These are phyloP conservation scores for Thielaviopsis euricoi DNA, from an alignment of 2,329 filamentous ascomycete species.

Conservation along the genomic window DNA sequence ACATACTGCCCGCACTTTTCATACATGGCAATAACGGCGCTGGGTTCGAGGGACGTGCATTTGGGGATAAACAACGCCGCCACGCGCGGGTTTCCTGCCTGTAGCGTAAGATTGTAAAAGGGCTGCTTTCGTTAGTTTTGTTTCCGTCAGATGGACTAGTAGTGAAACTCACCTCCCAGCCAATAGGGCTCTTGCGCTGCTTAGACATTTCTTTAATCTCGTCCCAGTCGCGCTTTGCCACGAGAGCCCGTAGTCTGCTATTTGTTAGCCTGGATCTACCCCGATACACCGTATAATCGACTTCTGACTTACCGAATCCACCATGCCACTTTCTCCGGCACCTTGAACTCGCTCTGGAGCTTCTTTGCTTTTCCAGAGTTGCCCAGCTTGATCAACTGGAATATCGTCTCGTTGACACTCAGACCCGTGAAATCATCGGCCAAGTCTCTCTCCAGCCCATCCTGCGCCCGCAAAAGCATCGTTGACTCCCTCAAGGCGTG, in stretches of 20 bases:
- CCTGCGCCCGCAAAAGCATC: conserved; percentile 69
- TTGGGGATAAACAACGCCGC: conserved; percentile 77
- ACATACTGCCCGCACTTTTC: conserved; percentile 83
- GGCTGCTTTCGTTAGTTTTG: conserved; percentile 32
- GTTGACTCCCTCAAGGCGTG: conserved; percentile 64
- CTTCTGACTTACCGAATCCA: conserved; percentile 47
- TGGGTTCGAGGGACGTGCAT: conserved; percentile 52
- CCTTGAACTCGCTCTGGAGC: conserved; percentile 80
- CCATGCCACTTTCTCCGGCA: conserved; percentile 78
- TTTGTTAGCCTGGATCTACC: neutral
- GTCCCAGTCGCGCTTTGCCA: conserved; percentile 79
- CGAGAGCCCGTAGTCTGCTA: conserved; percentile 61
- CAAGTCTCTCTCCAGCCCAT: conserved; percentile 71
- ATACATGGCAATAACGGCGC: conserved; percentile 77
- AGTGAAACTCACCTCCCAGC: conserved; percentile 61
- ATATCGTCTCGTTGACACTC: conserved; percentile 81
- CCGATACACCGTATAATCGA: neutral
- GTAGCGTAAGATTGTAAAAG: conserved; percentile 78
- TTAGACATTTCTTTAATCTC: conserved; percentile 77
- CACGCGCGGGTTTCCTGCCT: conserved; percentile 77
- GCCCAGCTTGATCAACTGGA: conserved; percentile 67
- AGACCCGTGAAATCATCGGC: conserved; percentile 63
- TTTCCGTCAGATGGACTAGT: no score
- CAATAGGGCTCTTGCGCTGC: conserved; percentile 74
- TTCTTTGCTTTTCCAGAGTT: conserved; percentile 76